Conservation (phyloP, 306 rosid genomes). For the Pyrus pyrifolia region DNA sequence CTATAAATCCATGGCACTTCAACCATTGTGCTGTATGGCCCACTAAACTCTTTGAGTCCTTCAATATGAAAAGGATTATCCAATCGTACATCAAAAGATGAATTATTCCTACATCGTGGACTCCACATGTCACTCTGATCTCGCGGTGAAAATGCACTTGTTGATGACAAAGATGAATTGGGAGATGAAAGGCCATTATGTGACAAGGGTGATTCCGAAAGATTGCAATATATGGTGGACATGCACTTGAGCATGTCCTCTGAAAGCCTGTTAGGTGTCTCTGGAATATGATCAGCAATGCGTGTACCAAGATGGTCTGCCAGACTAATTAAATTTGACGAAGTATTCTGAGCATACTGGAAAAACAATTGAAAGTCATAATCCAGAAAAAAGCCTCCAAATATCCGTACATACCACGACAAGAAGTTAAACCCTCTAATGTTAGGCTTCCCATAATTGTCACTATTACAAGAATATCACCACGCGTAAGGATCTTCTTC, state of each 20-base stretch:
- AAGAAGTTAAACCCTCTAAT: background rate
- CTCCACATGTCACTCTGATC: slow-evolving; percentile 84
- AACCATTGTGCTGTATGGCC: slow-evolving; percentile 97
- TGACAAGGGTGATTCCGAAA: slow-evolving; percentile 65
- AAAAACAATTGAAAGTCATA: slow-evolving; percentile 23
- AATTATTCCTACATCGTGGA: slow-evolving; percentile 59
- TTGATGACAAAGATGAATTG: slow-evolving; percentile 69
- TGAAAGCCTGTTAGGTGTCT: slow-evolving; percentile 67
- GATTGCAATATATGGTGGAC: slow-evolving; percentile 84
- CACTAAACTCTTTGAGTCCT: slow-evolving; percentile 90
- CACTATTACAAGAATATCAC: background rate
- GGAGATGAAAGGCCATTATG: slow-evolving; percentile 78
- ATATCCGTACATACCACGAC: background rate
- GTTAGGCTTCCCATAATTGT: background rate
- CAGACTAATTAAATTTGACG: slow-evolving; percentile 69
- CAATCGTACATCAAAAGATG: slow-evolving; percentile 65
- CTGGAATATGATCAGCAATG: slow-evolving; percentile 68
- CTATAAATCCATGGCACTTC: slow-evolving; percentile 88
- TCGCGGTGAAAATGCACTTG: slow-evolving; percentile 61
- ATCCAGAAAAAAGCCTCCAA: slow-evolving; percentile 17
- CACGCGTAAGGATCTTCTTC: background rate
- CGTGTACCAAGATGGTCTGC: slow-evolving; percentile 97
- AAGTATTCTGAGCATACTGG: slow-evolving; percentile 59
- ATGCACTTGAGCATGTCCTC: slow-evolving; percentile 97
- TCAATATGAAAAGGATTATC: slow-evolving; percentile 89